Percentiles rank a stretch among this genome's conserved stretches.
phyloP scores from a whole-genome alignment of 129 eudicot genomes.

The Flaveria sonorensis region DNA sequence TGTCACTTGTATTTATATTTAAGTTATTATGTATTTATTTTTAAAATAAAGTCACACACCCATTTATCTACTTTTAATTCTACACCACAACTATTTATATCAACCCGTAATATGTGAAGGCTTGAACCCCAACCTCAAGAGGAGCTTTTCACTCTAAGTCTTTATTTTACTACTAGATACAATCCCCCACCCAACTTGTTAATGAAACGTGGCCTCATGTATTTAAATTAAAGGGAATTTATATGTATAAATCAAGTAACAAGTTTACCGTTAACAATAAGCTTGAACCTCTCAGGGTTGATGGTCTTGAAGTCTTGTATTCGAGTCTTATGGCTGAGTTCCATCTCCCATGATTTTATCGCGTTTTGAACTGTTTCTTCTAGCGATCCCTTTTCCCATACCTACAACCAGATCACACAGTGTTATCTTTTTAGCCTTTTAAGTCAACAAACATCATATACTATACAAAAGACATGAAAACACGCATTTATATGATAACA shows the following conservation, averaged over 20 bases:
- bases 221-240: background rate
- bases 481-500: background rate
- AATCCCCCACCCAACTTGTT: no score
- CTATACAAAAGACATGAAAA: background rate
- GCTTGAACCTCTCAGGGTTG: constrained; percentile 65
- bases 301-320: constrained; percentile 70
- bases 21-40: background rate
- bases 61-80: no score
- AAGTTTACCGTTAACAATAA: constrained; percentile 55
- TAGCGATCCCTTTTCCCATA: constrained; percentile 74
- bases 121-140: no score
- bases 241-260: background rate
- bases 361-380: constrained; percentile 91
- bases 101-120: no score
- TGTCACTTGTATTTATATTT: background rate
- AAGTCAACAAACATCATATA: background rate
- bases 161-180: no score
- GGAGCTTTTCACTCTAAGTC: no score
- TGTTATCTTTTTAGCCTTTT: background rate
- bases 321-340: constrained; percentile 79
- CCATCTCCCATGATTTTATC: constrained; percentile 94
- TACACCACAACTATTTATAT: no score
- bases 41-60: no score
- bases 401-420: constrained; percentile 33
- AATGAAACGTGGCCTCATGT: background rate